phyloP scores from a whole-genome alignment of 495 filamentous ascomycete species.

The Xylaria bambusicola region DNA sequence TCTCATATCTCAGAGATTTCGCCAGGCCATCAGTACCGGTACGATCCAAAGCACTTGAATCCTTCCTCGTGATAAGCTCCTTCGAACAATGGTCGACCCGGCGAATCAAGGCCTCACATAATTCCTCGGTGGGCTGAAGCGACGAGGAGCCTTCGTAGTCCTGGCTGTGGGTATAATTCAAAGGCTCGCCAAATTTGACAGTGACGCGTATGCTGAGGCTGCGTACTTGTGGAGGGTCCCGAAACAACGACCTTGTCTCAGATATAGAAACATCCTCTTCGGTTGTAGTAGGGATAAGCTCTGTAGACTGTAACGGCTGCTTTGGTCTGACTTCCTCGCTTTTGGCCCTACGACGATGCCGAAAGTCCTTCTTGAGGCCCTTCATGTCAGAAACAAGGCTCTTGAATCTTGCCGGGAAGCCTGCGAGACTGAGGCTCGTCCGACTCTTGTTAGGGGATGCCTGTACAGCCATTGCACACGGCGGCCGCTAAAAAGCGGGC shows the following conservation, averaged over 20 bases:
- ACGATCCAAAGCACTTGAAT: slow-evolving; percentile 45
- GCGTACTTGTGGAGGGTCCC: slow-evolving; percentile 21
- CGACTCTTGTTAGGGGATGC: background rate
- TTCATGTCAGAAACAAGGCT: slow-evolving; percentile 34
- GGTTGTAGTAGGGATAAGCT: slow-evolving; percentile 5
- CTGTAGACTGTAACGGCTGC: slow-evolving; percentile 2
- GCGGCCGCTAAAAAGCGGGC: background rate
- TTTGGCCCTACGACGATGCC: slow-evolving; percentile 22
- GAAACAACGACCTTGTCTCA: slow-evolving; percentile 21
- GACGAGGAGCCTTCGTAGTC: slow-evolving; percentile 43
- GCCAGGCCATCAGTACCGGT: slow-evolving; percentile 36
- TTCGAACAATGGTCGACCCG: slow-evolving; percentile 50
- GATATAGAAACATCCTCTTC: slow-evolving; percentile 5
- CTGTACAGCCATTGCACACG: slow-evolving; percentile 7
- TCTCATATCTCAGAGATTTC: slow-evolving; percentile 47
- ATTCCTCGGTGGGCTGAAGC: slow-evolving; percentile 40
- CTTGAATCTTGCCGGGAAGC: slow-evolving; percentile 29
- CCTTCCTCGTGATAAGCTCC: slow-evolving; percentile 50
- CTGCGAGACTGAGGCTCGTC: slow-evolving; percentile 5
- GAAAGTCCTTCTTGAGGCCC: slow-evolving; percentile 29
- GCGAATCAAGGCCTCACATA: slow-evolving; percentile 45
- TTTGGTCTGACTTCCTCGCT: slow-evolving; percentile 19
- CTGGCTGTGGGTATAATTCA: slow-evolving; percentile 42
- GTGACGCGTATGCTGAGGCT: slow-evolving; percentile 43
- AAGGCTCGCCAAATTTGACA: slow-evolving; percentile 46